Evolutionary conservation across 2,329 filamentous ascomycete species (phyloP).

Genomic region (Ilyonectria sp.): DNA sequence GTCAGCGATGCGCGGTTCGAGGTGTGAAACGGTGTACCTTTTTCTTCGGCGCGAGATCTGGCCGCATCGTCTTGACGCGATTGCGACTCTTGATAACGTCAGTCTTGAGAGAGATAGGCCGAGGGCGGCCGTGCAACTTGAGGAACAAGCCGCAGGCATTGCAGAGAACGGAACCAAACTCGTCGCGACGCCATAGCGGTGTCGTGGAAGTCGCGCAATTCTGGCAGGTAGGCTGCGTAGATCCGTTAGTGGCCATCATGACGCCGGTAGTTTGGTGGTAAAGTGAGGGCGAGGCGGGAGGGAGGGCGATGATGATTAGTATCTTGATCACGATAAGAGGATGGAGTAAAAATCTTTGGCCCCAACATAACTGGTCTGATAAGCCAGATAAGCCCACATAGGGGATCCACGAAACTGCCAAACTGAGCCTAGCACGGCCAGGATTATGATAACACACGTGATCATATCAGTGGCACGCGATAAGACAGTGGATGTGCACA

Average conservation of each 20-base stretch:
- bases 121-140: slow-evolving; percentile 93
- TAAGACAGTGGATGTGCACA: slow-evolving; percentile 36
- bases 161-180: slow-evolving; percentile 94
- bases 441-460: slow-evolving; percentile 51
- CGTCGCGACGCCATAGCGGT: slow-evolving; percentile 96
- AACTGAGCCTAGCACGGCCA: slow-evolving; percentile 39
- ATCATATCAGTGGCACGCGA: slow-evolving; percentile 43
- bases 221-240: slow-evolving; percentile 92
- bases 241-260: slow-evolving; percentile 72
- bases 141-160: slow-evolving; percentile 98
- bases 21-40: slow-evolving; percentile 72
- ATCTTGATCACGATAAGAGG: slow-evolving; percentile 58
- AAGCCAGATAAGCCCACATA: slow-evolving; percentile 52
- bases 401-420: slow-evolving; percentile 36
- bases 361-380: slow-evolving; percentile 53
- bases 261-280: slow-evolving; percentile 55
- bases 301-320: slow-evolving; percentile 52
- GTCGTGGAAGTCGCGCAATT: slow-evolving; percentile 98
- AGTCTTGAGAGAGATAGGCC: slow-evolving; percentile 97
- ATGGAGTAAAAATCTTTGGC: slow-evolving; percentile 54
- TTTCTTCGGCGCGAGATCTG: slow-evolving; percentile 84
- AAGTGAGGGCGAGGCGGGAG: slow-evolving; percentile 47
- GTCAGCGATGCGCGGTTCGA: slow-evolving; percentile 27
- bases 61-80: slow-evolving; percentile 89
- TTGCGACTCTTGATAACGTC: slow-evolving; percentile 99